Evolutionary conservation across 2,329 filamentous ascomycete species (phyloP), one percentile per base, ranked within the genome.

Genomic region (Venturia carpophila): DNA sequence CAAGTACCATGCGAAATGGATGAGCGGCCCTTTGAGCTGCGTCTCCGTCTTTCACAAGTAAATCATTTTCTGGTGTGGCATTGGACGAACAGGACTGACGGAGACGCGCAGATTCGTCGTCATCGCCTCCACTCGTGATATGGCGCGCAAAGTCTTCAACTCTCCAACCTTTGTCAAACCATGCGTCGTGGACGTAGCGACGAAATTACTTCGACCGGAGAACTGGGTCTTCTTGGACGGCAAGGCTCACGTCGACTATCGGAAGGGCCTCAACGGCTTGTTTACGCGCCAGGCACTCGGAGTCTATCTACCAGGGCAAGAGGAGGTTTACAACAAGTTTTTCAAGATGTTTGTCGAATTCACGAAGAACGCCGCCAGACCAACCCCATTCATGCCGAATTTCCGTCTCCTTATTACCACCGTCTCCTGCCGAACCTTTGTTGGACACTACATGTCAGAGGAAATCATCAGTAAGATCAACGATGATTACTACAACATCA

Each of bases 31-130:
- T 60, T 82, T 99, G 71, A 97, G 92, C 82, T 99, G 94, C 74
- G 94, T 99, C 68, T 97, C 92, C 2, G 92, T 99, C 72, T 99
- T 99, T 81, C 94, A 99, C 86, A 99, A 97, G 91, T 96, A 84
- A 19, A 71, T 37, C 39, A n/a, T n/a, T n/a, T 5, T 39, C 30
- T 19, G 21, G 9, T 13, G 10, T 2, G 9, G n/a, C 1, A 1
- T 27, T 24, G 17, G 34, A 13, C 19, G 7, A 1, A 4, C 60
- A 27, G 11, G 43, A n/a, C 34, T 39, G 47, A 42, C 21, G 3
- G 19, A 7, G 58, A 65, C 39, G 66, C 19, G 2, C 70, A 95
- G 91, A 76, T 99, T 99, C 76, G 94, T 97, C 69, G 92, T 99
- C 66, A 96, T 99, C 75, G 93, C 92, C 42, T 95, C 92, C 21